Conservation (phyloP, 352 stramenopile genomes). For the Pythium vanterpoolii region DNA sequence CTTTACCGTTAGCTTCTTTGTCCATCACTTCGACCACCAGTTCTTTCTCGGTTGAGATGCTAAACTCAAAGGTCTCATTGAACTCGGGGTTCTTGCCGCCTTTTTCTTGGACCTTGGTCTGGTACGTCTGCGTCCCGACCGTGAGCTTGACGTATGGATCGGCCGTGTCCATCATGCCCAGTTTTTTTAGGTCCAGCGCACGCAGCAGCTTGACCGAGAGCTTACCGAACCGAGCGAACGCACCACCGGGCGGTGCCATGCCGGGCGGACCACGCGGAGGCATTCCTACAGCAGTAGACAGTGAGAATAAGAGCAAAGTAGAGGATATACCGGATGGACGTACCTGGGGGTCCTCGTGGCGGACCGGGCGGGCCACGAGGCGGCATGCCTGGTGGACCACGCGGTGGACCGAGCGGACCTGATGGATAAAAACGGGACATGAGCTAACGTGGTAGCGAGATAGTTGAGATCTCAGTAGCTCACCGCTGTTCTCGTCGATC, state of each 20-base stretch:
- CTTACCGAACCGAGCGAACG: conserved; percentile 89
- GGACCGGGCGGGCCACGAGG: conserved; percentile 21
- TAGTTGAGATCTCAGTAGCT: not conserved
- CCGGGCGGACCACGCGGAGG: conserved; percentile 31
- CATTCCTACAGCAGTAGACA: conserved; percentile 11
- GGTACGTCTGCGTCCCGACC: conserved; percentile 78
- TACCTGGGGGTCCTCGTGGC: conserved; percentile 22
- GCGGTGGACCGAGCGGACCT: conserved; percentile 26
- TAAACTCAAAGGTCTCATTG: conserved; percentile 94
- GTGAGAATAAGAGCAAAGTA: conserved; percentile 2
- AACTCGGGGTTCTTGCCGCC: conserved; percentile 93
- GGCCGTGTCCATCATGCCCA: conserved; percentile 91
- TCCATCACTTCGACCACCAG: conserved; percentile 91
- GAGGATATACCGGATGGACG: not conserved
- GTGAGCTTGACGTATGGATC: conserved; percentile 94
- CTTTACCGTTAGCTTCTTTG: conserved; percentile 87
- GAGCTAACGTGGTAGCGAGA: not conserved
- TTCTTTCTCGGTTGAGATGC: conserved; percentile 94
- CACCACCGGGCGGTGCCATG: conserved; percentile 36
- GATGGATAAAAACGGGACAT: conserved; percentile 8
- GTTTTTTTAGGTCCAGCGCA: conserved; percentile 90
- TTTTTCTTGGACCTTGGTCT: conserved; percentile 84
- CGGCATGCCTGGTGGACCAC: conserved; percentile 29
- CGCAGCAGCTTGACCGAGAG: conserved; percentile 89
- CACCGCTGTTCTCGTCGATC: conserved; percentile 14